Base-by-base conservation (phyloP, 441 rosid species). In the Melastoma candidum region DNA sequence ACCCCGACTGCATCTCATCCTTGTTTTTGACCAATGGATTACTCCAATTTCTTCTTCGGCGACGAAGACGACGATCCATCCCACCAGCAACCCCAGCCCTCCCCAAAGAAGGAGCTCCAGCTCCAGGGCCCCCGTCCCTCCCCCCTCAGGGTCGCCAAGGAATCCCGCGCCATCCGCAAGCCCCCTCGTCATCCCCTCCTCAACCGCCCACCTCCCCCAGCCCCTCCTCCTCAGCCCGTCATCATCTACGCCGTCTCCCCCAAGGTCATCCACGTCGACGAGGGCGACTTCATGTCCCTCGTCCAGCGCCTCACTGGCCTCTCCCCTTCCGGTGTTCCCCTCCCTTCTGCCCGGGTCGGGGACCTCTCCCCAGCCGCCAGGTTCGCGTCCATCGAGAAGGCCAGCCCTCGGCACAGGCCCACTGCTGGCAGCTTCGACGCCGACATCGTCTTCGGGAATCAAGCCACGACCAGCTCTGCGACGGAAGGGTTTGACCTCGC, bases 101-200 rank as follows among this genome's bases (percentile, higher is more conserved):
- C 41, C 7, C 41, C 41, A 4, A 36, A 36, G 41, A 36, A 36
- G 41, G 41, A 36, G 41, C 6, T 36, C 8, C 41, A 87, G 59
- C 78, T 87, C 14, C 80, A 79, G 54, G 97, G 95, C 0, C 88
- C 93, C 0, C 74, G 97, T 43, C 97, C 97, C 10, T 52, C 83
- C 0, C 93, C 93, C 10, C 67, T 87, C 45, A 83, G 72, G 53
- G 72, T 87, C 67, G 66, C 73, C 13, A 83, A 83, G 68, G 90
- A 85, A 26, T 90, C 97, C 2, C 51, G 78, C 86, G 85, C 84
- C 77, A 81, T 78, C 71, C 82, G 57, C 63, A 90, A 87, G 48
- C 90, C 97, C 6, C 65, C 54, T 6, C 46, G 56, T 0, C 56
- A 52, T n/a, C 56, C 45, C 22, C 22, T 17, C 3, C 44, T 0